phyloP scores from a whole-genome alignment of 2,329 filamentous ascomycete species.

The Golovinomyces cichoracearum region DNA sequence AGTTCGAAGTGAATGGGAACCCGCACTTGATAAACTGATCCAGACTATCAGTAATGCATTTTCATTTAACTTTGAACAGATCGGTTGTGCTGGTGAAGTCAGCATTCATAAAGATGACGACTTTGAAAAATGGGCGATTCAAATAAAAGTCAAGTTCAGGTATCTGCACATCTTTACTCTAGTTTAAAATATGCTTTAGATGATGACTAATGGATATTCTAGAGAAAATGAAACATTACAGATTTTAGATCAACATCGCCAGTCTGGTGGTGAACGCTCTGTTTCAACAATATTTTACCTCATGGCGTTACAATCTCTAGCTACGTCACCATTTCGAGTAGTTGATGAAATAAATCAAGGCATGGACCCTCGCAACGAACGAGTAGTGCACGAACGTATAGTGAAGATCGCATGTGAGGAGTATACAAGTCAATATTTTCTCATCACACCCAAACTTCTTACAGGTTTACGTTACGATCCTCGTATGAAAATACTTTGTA shows the following conservation, averaged over 20 bases:
- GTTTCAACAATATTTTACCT: conserved; percentile 98
- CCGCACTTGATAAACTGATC: conserved; percentile 51
- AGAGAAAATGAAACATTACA: conserved; percentile 62
- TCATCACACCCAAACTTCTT: conserved; percentile 89
- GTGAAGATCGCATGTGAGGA: conserved; percentile 86
- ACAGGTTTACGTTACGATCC: conserved; percentile 62
- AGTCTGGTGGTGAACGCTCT: conserved; percentile 85
- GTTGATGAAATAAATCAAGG: conserved; percentile 99
- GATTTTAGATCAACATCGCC: conserved; percentile 67
- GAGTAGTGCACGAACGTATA: conserved; percentile 94
- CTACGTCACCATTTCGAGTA: conserved; percentile 83
- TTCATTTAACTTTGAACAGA: conserved; percentile 75
- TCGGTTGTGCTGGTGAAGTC: conserved; percentile 82
- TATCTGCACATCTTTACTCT: conserved; percentile 22
- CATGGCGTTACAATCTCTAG: conserved; percentile 86
- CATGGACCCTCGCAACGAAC: conserved; percentile 96
- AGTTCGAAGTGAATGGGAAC: conserved; percentile 56
- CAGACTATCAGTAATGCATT: conserved; percentile 71
- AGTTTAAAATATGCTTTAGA: neutral
- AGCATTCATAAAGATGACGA: conserved; percentile 69
- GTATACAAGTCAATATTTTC: conserved; percentile 66
- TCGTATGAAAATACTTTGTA: conserved; percentile 82
- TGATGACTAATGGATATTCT: conserved; percentile 6
- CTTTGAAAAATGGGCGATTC: conserved; percentile 80
- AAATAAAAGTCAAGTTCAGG: conserved; percentile 90